Conservation (phyloP, 331 rosid species). For the Dryas integrifolia region DNA sequence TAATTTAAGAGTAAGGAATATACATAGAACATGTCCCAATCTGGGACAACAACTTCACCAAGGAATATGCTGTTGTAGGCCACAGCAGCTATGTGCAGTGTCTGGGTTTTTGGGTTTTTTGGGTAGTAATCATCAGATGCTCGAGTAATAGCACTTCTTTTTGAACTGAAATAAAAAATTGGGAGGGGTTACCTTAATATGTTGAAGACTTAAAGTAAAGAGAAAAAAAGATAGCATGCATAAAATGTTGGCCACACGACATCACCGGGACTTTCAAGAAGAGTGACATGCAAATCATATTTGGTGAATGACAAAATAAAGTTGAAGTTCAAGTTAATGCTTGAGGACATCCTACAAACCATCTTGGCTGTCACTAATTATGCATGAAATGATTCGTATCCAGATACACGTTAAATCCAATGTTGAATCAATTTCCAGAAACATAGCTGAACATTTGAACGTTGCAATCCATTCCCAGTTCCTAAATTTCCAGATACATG, state of each 20-base stretch:
- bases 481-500: too few relatives aligned
- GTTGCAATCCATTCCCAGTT: too few relatives aligned
- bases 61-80: constrained; percentile 48
- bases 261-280: background rate
- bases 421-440: too few relatives aligned
- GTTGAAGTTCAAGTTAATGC: too few relatives aligned
- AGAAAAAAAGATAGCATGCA: background rate
- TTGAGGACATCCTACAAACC: too few relatives aligned
- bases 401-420: too few relatives aligned
- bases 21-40: constrained; percentile 59
- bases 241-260: background rate
- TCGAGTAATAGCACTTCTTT: constrained; percentile 37
- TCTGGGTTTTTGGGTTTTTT: constrained; percentile 34
- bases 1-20: background rate
- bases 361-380: too few relatives aligned
- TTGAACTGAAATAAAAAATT: constrained; percentile 30
- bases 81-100: constrained; percentile 45
- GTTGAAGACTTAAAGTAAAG: background rate
- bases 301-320: too few relatives aligned
- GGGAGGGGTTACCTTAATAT: background rate
- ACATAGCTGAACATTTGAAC: too few relatives aligned
- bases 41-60: constrained; percentile 47
- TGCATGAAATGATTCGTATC: too few relatives aligned
- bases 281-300: background rate
- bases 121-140: constrained; percentile 50